Percentiles rank a stretch among this genome's conserved stretches.
phyloP scores from a whole-genome alignment of 73 alveolate genomes.

The Blepharisma stoltei region DNA sequence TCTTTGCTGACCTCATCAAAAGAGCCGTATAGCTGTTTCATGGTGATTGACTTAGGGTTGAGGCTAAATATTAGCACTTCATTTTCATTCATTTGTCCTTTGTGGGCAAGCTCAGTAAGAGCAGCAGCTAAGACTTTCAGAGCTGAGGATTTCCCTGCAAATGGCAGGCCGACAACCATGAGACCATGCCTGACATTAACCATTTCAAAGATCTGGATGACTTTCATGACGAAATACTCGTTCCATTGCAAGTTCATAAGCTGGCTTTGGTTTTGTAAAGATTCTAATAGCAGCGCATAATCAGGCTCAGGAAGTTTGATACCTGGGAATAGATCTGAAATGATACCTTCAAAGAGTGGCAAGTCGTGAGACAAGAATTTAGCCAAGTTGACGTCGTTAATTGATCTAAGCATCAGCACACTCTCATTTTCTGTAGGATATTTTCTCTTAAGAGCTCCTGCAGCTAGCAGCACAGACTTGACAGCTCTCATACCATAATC shows the following conservation, averaged over 20 bases:
- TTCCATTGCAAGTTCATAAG: slow-evolving; percentile 82
- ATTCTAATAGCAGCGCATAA: slow-evolving; percentile 83
- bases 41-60: slow-evolving; percentile 98
- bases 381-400: slow-evolving; percentile 97
- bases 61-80: slow-evolving; percentile 79
- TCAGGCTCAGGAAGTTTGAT: slow-evolving; percentile 96
- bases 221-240: slow-evolving; percentile 90
- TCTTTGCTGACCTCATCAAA: slow-evolving; percentile 97
- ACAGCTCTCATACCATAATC: slow-evolving; percentile 99
- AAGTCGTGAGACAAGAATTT: slow-evolving; percentile 96
- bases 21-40: slow-evolving; percentile 90
- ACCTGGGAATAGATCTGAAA: slow-evolving; percentile 98
- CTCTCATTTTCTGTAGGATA: slow-evolving; percentile 82
- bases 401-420: slow-evolving; percentile 95
- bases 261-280: slow-evolving; percentile 70
- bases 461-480: slow-evolving; percentile 92
- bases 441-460: slow-evolving; percentile 90
- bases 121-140: slow-evolving; percentile 92
- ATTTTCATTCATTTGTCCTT: slow-evolving; percentile 89
- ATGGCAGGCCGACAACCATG: slow-evolving; percentile 99
- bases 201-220: slow-evolving; percentile 97
- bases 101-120: slow-evolving; percentile 85
- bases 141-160: slow-evolving; percentile 97
- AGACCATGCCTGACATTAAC: slow-evolving; percentile 99
- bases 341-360: slow-evolving; percentile 94